phyloP scores from a whole-genome alignment of 129 eudicot genomes.

The Chrysanthemum lavandulifolium region DNA sequence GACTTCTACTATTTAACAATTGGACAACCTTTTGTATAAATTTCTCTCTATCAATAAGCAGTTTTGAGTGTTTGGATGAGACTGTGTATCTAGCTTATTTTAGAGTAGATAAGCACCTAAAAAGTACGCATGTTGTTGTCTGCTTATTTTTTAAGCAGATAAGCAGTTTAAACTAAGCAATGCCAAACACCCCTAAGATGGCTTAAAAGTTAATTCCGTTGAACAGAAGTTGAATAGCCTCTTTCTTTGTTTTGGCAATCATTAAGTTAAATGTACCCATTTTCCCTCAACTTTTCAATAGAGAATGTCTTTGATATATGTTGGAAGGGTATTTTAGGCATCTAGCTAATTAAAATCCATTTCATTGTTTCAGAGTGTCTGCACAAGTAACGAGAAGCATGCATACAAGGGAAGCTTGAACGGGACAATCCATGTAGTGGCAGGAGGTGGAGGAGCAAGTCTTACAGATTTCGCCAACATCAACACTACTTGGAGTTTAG shows the following conservation, averaged over 20 bases:
- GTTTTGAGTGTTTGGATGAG: too few species aligned
- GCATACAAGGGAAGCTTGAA: slow-evolving; percentile 54
- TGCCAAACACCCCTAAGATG: too few species aligned
- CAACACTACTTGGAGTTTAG: slow-evolving; percentile 58
- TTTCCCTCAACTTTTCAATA: background rate
- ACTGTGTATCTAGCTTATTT: too few species aligned
- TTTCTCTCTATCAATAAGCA: too few species aligned
- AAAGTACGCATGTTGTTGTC: too few species aligned
- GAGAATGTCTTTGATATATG: background rate
- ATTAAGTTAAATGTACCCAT: background rate
- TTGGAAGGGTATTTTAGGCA: background rate
- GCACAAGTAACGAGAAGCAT: slow-evolving; percentile 53
- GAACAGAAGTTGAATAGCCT: too few species aligned
- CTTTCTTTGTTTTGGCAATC: background rate
- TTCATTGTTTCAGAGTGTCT: slow-evolving; percentile 42
- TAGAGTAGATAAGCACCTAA: too few species aligned
- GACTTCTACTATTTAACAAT: too few species aligned
- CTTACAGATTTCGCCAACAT: slow-evolving; percentile 40
- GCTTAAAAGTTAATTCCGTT: too few species aligned
- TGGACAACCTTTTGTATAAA: too few species aligned
- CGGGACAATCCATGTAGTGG: slow-evolving; percentile 74
- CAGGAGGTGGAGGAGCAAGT: slow-evolving; percentile 75
- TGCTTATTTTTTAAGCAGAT: too few species aligned
- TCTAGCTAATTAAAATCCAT: background rate
- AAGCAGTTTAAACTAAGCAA: too few species aligned